phyloP scores from a whole-genome alignment of 345 rosid species.

The Pistacia integerrima region DNA sequence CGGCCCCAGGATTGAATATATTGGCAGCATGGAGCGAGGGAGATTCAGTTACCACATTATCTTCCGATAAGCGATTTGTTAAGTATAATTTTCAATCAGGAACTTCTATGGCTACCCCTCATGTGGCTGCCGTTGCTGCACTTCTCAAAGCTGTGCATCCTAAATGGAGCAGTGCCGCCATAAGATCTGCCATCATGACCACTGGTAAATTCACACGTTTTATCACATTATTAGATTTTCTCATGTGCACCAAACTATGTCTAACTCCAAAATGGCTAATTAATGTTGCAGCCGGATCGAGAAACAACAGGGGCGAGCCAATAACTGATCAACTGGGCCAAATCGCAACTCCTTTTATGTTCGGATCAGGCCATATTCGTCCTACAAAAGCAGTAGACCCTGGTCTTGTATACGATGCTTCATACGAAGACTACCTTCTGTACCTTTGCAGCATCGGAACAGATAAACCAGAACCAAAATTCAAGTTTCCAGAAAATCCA shows the following conservation, averaged over 20 bases:
- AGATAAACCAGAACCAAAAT: conserved; percentile 20
- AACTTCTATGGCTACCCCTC: conserved; percentile 96
- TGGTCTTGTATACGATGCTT: conserved; percentile 77
- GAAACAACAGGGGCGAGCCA: conserved; percentile 45
- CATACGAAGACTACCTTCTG: conserved; percentile 52
- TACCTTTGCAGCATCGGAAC: conserved; percentile 52
- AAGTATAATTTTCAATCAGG: conserved; percentile 57
- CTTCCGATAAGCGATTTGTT: conserved; percentile 45
- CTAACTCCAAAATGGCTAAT: conserved; percentile 21
- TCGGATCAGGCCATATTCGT: conserved; percentile 68
- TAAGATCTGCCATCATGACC: conserved; percentile 79
- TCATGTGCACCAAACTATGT: neutral
- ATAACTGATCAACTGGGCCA: conserved; percentile 48
- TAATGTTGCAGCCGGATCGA: conserved; percentile 45
- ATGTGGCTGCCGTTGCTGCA: conserved; percentile 74
- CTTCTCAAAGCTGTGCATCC: conserved; percentile 80
- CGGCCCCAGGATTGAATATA: conserved; percentile 77
- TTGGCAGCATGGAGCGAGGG: conserved; percentile 86
- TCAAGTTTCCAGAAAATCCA: conserved; percentile 41
- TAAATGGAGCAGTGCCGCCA: conserved; percentile 80
- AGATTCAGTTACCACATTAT: conserved; percentile 44
- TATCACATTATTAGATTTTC: too few relatives aligned
- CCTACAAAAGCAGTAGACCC: conserved; percentile 72
- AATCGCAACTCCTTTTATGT: conserved; percentile 55
- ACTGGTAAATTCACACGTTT: conserved; percentile 31